Evolutionary conservation across 495 filamentous ascomycete genomes (phyloP).

Genomic region (Podospora tetraspora): DNA sequence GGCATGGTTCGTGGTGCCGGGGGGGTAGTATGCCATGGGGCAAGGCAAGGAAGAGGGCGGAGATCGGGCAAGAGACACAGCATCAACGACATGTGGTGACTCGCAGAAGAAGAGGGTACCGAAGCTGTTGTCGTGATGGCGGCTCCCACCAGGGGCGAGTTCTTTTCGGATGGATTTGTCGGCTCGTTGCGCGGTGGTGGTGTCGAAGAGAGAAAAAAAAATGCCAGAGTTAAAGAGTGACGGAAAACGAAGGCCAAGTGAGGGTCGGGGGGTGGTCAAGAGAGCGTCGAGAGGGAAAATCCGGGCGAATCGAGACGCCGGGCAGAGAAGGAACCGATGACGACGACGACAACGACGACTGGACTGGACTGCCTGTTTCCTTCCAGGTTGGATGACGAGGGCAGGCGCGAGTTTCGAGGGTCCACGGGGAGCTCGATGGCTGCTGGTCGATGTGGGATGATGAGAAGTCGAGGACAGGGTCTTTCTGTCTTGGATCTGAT

Average conservation of each 20-base stretch:
- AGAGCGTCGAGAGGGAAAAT: background rate
- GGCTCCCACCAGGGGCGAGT: too few relatives aligned
- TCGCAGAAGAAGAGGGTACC: background rate
- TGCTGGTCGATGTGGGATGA: background rate
- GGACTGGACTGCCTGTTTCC: background rate
- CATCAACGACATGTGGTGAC: background rate
- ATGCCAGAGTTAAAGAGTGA: background rate
- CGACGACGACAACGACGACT: too few relatives aligned
- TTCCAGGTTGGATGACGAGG: background rate
- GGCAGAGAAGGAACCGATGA: background rate
- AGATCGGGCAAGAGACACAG: background rate
- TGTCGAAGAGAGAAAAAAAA: background rate
- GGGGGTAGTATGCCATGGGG: background rate
- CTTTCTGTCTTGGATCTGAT: too few relatives aligned
- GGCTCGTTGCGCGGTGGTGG: background rate
- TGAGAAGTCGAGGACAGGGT: background rate
- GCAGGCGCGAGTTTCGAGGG: background rate
- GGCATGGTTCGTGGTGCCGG: background rate
- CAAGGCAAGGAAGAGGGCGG: background rate
- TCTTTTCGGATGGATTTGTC: background rate
- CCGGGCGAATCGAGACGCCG: background rate
- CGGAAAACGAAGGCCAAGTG: background rate
- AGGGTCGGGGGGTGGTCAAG: background rate
- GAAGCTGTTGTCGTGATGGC: too few relatives aligned
- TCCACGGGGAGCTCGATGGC: background rate